These are phyloP conservation scores for Eucalyptus marginata DNA, from an alignment of 345 rosid genomes.

Conservation along the genomic window DNA sequence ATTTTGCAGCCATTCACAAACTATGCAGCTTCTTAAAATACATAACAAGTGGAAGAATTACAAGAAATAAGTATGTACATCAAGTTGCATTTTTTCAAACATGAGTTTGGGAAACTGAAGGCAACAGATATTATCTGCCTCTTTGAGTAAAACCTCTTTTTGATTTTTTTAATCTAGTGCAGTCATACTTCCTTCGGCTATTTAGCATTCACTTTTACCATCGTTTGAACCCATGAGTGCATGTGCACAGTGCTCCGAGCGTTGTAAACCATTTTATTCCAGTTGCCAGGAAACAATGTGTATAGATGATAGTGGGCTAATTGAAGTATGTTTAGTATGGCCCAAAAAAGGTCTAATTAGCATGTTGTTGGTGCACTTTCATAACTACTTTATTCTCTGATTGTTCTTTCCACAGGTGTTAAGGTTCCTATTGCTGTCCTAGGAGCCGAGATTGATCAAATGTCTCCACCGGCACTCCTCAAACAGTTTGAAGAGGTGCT, in stretches of 20 bases:
- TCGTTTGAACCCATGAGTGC: neutral
- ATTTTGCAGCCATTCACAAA: neutral
- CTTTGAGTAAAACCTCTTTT: neutral
- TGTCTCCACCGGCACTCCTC: conserved; percentile 29
- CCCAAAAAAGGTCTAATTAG: neutral
- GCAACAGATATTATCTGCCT: neutral
- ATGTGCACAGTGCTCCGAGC: neutral
- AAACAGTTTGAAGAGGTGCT: conserved; percentile 25
- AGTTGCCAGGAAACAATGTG: neutral
- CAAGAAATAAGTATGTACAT: neutral
- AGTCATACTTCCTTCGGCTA: neutral
- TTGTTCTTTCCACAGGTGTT: conserved; percentile 6
- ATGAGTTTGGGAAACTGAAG: neutral
- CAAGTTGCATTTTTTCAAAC: neutral
- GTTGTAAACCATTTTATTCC: neutral
- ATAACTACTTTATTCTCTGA: neutral
- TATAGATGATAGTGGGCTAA: neutral
- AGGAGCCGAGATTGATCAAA: conserved; percentile 25
- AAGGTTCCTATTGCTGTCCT: conserved; percentile 23
- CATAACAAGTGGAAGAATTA: neutral
- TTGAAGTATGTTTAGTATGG: neutral
- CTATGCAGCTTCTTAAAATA: neutral
- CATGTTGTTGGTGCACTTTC: neutral
- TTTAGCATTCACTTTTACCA: neutral
- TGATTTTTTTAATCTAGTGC: neutral